phyloP scores from a whole-genome alignment of 1,139 yeast genomes.

The Yamadazyma spencermartinsiae region DNA sequence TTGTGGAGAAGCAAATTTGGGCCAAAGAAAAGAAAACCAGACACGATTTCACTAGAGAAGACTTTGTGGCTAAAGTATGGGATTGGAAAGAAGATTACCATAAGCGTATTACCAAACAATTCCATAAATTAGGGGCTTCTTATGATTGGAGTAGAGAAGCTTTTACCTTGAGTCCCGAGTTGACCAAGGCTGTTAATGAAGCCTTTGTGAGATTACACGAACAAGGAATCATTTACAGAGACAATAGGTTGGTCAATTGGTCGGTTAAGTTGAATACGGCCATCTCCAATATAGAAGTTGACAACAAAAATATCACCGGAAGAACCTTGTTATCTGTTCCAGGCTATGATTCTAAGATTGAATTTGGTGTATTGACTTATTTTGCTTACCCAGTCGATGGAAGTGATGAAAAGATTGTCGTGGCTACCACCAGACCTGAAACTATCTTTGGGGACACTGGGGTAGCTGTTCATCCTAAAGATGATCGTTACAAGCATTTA shows the following conservation, averaged over 20 bases:
- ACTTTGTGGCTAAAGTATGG: slow-evolving; percentile 87
- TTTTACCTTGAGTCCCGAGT: slow-evolving; percentile 81
- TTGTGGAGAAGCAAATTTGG: slow-evolving; percentile 96
- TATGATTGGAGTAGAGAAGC: slow-evolving; percentile 96
- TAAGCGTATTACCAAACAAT: slow-evolving; percentile 76
- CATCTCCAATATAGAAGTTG: slow-evolving; percentile 93
- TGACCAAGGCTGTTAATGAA: slow-evolving; percentile 81
- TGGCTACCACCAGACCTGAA: slow-evolving; percentile 99
- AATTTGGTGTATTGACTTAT: slow-evolving; percentile 93
- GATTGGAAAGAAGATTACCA: slow-evolving; percentile 98
- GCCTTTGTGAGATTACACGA: slow-evolving; percentile 91
- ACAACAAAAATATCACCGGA: slow-evolving; percentile 84
- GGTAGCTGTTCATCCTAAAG: slow-evolving; percentile 96
- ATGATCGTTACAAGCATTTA: slow-evolving; percentile 85
- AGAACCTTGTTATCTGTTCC: slow-evolving; percentile 83
- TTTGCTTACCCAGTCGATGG: slow-evolving; percentile 88
- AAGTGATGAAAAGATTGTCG: slow-evolving; percentile 85
- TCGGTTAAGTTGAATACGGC: slow-evolving; percentile 94
- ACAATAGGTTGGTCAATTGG: slow-evolving; percentile 93
- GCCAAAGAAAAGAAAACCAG: slow-evolving; percentile 84
- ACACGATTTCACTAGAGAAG: slow-evolving; percentile 94
- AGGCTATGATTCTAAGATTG: slow-evolving; percentile 85
- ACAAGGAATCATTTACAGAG: slow-evolving; percentile 95
- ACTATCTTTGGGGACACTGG: slow-evolving; percentile 97
- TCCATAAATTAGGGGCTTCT: slow-evolving; percentile 89